Evolutionary conservation across 1,284 basidiomycete genomes (phyloP), one percentile per base, ranked within the genome.

Genomic region (Leccinum griseonigrum): DNA sequence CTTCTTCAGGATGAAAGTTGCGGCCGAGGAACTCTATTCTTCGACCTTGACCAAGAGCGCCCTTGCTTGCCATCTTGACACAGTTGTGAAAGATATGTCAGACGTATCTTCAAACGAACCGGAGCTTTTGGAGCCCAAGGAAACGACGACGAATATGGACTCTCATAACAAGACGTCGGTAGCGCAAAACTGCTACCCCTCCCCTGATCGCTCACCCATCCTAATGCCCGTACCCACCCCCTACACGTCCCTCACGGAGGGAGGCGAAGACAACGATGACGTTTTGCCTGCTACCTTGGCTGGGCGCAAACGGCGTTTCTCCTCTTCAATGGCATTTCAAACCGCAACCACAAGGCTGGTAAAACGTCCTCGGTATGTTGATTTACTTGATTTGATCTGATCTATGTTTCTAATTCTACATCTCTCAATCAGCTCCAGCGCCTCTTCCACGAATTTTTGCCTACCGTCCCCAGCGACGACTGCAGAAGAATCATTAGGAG

Each of bases 1-100:
- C 0, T 76, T 82, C 7, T 56, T 74, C 4, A 18, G 61, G 3
- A 70, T 82, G 26, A 73, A 76, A 59, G 68, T 60, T 0, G 59
- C 62, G 0, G 74, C 77, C 0, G 68, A 74, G 22, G 67, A 56
- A 0, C 67, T 80, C 26, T 79, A 76, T 54, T 64, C 69, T 6
- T 52, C 51, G 5, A 70, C 72, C 32, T 68, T 69, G 3, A 59
- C 64, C 0, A 70, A 71, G 51, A 77, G 74, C 13, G 50, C 61
- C 1, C 58, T 78, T 6, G 75, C 74, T 1, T 26, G 64, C 1
- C 71, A 71, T 40, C 58, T 78, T 1, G 71, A 74, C 53, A 54
- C 55, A 2, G 65, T 68, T 3, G 69, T 74, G 1, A 70, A 70
- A 55, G 71, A 74, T 59, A 65, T 75, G 51, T 43, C 40, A 43